Conservation (phyloP, 306 rosid genomes). For the Ormosia semicastrata region DNA sequence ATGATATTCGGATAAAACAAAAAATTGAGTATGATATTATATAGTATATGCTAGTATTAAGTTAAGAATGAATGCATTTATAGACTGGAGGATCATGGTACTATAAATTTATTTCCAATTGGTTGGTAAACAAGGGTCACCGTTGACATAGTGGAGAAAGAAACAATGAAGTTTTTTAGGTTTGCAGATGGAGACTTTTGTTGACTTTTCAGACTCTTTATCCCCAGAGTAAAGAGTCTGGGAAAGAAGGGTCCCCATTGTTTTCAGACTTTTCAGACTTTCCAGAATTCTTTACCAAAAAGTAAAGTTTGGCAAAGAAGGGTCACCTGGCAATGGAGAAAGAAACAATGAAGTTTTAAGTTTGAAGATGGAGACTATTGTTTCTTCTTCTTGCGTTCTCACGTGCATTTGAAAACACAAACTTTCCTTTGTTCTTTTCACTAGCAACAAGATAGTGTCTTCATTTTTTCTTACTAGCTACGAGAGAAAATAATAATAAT, state of each 20-base stretch:
- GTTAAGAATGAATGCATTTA: not conserved
- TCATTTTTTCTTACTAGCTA: too few relatives aligned
- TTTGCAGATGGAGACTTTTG: not conserved
- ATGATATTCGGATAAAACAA: not conserved
- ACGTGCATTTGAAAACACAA: not conserved
- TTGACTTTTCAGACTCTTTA: constrained; percentile 31
- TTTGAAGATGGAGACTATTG: not conserved
- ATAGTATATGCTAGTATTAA: not conserved
- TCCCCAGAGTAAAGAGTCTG: not conserved
- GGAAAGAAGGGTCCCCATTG: too few relatives aligned
- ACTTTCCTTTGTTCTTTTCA: too few relatives aligned
- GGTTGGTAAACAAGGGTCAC: not conserved
- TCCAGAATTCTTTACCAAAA: too few relatives aligned
- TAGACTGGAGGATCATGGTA: not conserved
- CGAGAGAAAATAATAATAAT: too few relatives aligned
- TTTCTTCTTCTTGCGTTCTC: not conserved
- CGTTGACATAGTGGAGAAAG: not conserved
- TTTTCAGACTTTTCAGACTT: too few relatives aligned
- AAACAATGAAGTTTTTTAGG: not conserved
- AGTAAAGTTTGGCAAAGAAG: too few relatives aligned
- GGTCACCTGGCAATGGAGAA: not conserved
- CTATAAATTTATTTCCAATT: not conserved
- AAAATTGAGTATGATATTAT: not conserved
- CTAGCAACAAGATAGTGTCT: too few relatives aligned
- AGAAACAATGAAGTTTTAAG: not conserved